phyloP scores from a whole-genome alignment of 768 basidiomycete species.

The Tylopilus balloui region DNA sequence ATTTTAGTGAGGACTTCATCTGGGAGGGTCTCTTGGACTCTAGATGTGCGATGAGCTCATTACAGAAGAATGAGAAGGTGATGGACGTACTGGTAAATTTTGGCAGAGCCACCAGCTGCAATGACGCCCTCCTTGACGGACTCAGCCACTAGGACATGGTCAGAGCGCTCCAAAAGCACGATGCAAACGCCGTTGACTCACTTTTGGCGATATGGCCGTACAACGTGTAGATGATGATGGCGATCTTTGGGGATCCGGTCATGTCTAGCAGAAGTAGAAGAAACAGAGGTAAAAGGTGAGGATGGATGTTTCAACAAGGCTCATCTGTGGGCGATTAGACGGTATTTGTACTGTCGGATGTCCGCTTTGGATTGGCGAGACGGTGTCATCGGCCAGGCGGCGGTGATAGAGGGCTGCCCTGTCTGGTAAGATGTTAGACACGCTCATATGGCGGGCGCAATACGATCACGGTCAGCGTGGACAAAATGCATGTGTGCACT shows the following conservation, averaged over 20 bases:
- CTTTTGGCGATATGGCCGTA: slow-evolving; percentile 70
- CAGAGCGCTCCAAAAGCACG: not conserved
- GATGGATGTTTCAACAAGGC: not conserved
- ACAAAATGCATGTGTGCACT: no score
- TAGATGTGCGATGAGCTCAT: slow-evolving; percentile 25
- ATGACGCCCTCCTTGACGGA: slow-evolving; percentile 44
- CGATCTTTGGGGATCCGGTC: slow-evolving; percentile 51
- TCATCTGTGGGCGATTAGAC: not conserved
- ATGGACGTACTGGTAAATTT: slow-evolving; percentile 51
- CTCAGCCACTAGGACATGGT: slow-evolving; percentile 53
- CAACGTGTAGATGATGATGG: slow-evolving; percentile 70
- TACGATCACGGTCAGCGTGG: no score
- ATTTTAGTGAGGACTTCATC: slow-evolving; percentile 61
- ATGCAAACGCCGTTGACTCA: slow-evolving; percentile 33
- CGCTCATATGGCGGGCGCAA: no score
- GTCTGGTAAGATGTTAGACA: no score
- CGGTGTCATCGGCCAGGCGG: no score
- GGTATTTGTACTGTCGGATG: slow-evolving; percentile 15
- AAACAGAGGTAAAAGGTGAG: no score
- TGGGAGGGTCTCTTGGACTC: slow-evolving; percentile 76
- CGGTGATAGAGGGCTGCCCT: no score
- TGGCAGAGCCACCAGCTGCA: slow-evolving; percentile 45
- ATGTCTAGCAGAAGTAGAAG: slow-evolving; percentile 21
- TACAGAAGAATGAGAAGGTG: not conserved
- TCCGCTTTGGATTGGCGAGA: no score